Conservation (phyloP, 2,329 filamentous ascomycete species). For the Xylariales sp. region DNA sequence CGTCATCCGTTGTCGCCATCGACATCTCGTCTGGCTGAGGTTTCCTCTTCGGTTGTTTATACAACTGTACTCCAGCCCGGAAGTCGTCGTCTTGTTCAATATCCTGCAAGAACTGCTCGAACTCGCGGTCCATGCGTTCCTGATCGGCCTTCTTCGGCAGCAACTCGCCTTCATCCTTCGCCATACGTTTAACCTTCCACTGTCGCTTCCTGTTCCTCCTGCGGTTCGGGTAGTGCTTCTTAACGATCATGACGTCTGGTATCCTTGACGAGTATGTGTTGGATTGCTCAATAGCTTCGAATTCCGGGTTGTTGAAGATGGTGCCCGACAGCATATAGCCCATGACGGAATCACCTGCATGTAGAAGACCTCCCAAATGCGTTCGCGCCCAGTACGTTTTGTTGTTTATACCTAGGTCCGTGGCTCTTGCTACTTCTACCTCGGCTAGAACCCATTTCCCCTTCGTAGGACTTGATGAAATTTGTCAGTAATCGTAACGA, state of each 20-base stretch:
- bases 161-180: constrained; percentile 87
- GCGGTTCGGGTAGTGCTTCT: constrained; percentile 89
- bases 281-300: constrained; percentile 75
- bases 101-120: constrained; percentile 96
- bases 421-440: constrained; percentile 85
- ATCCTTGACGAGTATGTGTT: constrained; percentile 81
- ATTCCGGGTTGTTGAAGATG: constrained; percentile 50
- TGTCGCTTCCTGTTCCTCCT: constrained; percentile 86
- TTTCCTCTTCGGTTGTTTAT: constrained; percentile 73
- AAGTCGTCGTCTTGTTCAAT: constrained; percentile 96
- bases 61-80: constrained; percentile 84
- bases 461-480: constrained; percentile 64
- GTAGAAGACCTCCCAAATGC: constrained; percentile 86
- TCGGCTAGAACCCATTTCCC: constrained; percentile 89
- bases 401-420: constrained; percentile 88
- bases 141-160: constrained; percentile 88
- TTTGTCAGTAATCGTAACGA: constrained; percentile 11
- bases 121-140: constrained; percentile 89
- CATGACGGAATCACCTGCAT: constrained; percentile 91
- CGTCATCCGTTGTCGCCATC: constrained; percentile 70
- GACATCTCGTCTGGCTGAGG: constrained; percentile 73
- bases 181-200: constrained; percentile 97
- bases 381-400: constrained; percentile 90
- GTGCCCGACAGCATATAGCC: constrained; percentile 89
- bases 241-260: constrained; percentile 93